Base-by-base conservation (phyloP, 371 early-diverging fungal genomes). In the Dichotomocladium elegans region DNA sequence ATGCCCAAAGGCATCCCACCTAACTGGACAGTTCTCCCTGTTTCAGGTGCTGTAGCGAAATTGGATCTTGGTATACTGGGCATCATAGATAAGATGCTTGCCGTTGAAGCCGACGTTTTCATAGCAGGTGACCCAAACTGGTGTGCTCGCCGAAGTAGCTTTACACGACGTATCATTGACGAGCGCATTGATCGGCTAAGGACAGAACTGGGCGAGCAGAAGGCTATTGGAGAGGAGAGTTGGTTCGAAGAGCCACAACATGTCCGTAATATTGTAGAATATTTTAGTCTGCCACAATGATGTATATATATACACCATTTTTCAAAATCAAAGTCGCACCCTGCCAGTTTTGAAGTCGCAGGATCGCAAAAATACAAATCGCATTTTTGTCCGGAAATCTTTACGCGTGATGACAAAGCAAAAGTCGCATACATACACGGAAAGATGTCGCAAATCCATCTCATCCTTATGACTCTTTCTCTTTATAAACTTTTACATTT, bases 81-180 rank as follows among this genome's bases (percentile, higher is more conserved):
- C n/a, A 70, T 70, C 10, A 21, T 70, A 5, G 70, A 70, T 35
- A 70, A 70, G 47, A 41, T 70, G 15, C 25, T 63, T 12, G 70
- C 70, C 25, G 66, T 70, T 41, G 58, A 57, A 24, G 66, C 66
- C 11, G 46, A 58, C 33, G 40, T 53, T 3, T 66, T 70, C 29
- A 40, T 70, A 22, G 70, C 70, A 9, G 70, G 70, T 4, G 43
- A 43, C 33, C 70, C 70, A 1, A 57, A 55, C 12, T 54, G 61
- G 1, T 70, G 70, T 46, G 70, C 58, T 3, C 40, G 63, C 11
- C 43, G 47, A 22, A 66, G 66, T 34, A 63, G 61, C 22, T 70
- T 70, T 31, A 70, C 70, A 3, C 49, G 47, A n/a, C 62, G 56
- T 14, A 69, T 69, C 35, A 47, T 69, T 3, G 57, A 60, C 29